Base-by-base conservation (phyloP, 345 rosid species). In the Combretum micranthum region DNA sequence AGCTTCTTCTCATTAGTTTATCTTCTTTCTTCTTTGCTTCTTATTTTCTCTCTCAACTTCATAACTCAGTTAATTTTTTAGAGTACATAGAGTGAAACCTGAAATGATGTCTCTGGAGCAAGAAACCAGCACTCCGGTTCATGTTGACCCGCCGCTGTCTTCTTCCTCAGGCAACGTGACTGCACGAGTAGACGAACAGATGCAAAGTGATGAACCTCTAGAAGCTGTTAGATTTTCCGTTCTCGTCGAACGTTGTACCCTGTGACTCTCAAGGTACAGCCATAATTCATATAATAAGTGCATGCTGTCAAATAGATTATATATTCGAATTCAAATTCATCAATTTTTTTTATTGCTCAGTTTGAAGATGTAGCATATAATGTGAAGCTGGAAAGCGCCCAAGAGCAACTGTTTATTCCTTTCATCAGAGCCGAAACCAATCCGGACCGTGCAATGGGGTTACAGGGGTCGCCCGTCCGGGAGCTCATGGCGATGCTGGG, bases 401-500 rank as follows among this genome's bases (percentile, higher is more conserved):
- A 60, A 66, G 54, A 55, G 64, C 48, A 65, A 50, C 47, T 75
- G 69, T 47, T 77, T n/a, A n/a, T n/a, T 77, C 21, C 47, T 64
- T 49, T 57, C 80, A 9, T 44, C 74, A 23, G 80, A 69, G 62
- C 84, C 87, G 11, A 85, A 85, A 39, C 67, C 79, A 13, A 72
- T 73, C 57, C 79, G 82, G 48, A 74, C 56, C 8, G 57, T 90
- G 11, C 23, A 87, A 85, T 19, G 84, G 87, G n/a, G 86, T 85
- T 50, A 85, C 79, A 42, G 96, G 96, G n/a, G 65, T 83, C 21
- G 96, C 83, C 42, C 77, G 76, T 25, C 97, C 97, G 96, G 6
- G 91, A 90, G 80, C 65, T 90, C 21, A 73, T 90, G 19, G 96
- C 97, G 71, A 87, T 90, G 96, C 84, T 90, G 11, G 97, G 97